These are phyloP conservation scores for Clathrus columnatus DNA, from an alignment of 768 basidiomycete species.

Conservation along the genomic window DNA sequence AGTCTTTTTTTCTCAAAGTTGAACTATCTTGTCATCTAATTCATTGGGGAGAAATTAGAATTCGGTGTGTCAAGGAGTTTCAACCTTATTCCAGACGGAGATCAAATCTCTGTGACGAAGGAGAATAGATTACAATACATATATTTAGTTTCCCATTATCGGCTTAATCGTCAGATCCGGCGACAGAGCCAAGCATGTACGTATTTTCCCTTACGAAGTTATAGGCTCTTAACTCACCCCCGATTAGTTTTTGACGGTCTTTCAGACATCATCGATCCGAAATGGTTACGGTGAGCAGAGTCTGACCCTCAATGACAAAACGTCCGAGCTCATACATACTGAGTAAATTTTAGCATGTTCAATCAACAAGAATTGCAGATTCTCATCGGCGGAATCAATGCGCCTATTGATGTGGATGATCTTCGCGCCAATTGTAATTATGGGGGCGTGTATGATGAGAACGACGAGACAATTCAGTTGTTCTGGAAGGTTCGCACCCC, in stretches of 20 bases:
- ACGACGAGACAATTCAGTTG: slow-evolving; percentile 57
- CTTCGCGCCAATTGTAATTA: slow-evolving; percentile 69
- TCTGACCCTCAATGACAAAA: not conserved
- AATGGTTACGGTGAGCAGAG: slow-evolving; percentile 62
- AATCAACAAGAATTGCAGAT: slow-evolving; percentile 94
- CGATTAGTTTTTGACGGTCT: slow-evolving; percentile 74
- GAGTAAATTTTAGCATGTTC: slow-evolving; percentile 71
- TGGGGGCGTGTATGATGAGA: slow-evolving; percentile 67
- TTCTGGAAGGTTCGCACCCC: slow-evolving; percentile 76
- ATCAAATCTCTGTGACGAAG: slow-evolving; percentile 73
- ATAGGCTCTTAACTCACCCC: not conserved
- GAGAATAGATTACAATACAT: slow-evolving; percentile 91
- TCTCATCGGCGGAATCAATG: slow-evolving; percentile 79
- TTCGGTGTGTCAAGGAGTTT: slow-evolving; percentile 70
- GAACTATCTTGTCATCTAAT: not conserved
- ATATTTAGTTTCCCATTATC: slow-evolving; percentile 80
- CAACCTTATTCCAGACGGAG: slow-evolving; percentile 76
- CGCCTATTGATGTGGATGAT: slow-evolving; percentile 79
- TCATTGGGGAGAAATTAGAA: slow-evolving; percentile 37
- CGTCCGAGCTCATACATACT: not conserved
- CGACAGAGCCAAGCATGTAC: slow-evolving; percentile 60
- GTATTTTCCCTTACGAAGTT: not conserved
- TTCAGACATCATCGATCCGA: slow-evolving; percentile 83
- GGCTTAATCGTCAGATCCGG: slow-evolving; percentile 82
- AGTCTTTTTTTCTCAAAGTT: slow-evolving; percentile 14